These are phyloP conservation scores for Leishmania tropica DNA, from an alignment of 208 protist genomes.

Conservation along the genomic window DNA sequence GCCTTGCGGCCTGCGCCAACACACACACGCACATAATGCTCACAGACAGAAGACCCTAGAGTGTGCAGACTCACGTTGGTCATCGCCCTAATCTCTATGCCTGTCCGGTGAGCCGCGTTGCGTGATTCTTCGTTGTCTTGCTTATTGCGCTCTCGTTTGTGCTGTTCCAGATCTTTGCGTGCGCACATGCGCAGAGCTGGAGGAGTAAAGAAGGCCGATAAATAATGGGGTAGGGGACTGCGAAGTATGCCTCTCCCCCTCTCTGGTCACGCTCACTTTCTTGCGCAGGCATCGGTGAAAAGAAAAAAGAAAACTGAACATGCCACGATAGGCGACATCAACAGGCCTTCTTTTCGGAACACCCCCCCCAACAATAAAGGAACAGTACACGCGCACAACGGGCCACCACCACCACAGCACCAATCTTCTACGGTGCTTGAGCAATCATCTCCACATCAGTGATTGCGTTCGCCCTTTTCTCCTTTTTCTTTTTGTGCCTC, in stretches of 20 bases:
- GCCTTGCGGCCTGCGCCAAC: not conserved
- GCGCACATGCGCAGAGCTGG: not conserved
- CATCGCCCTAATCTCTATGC: not conserved
- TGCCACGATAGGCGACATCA: not conserved
- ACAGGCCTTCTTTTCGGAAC: not conserved
- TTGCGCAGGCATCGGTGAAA: not conserved
- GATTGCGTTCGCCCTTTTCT: not conserved
- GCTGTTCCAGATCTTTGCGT: not conserved
- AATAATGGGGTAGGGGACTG: not conserved
- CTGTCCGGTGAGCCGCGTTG: not conserved
- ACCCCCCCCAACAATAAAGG: not conserved
- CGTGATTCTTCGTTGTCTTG: not conserved
- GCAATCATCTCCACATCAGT: too few relatives aligned
- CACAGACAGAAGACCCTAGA: not conserved
- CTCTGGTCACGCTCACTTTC: not conserved
- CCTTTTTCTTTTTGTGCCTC: not conserved
- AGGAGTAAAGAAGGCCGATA: not conserved
- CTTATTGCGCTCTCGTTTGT: not conserved
- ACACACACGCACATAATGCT: not conserved
- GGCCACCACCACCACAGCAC: too few relatives aligned
- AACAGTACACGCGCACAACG: not conserved
- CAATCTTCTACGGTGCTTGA: too few relatives aligned
- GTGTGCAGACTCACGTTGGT: not conserved
- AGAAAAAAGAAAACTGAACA: not conserved
- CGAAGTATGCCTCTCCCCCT: not conserved